These are phyloP conservation scores for Rosa lucieae DNA, from an alignment of 306 rosid species.

Conservation along the genomic window DNA sequence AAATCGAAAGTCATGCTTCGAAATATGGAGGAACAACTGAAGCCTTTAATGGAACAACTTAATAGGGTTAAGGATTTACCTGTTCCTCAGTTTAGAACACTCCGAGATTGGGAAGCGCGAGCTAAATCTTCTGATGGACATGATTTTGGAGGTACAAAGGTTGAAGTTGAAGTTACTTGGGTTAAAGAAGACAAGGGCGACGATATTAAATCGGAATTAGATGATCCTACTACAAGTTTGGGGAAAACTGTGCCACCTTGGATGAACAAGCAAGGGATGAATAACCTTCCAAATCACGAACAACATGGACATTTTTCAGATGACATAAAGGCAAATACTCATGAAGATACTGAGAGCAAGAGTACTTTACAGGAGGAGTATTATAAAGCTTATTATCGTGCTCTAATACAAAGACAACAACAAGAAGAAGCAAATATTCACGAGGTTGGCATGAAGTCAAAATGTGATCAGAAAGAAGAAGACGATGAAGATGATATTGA, in stretches of 20 bases:
- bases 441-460: slow-evolving; percentile 70
- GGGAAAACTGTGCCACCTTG: slow-evolving; percentile 85
- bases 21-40: slow-evolving; percentile 85
- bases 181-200: slow-evolving; percentile 56
- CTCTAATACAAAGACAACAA: slow-evolving; percentile 63
- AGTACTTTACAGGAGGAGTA: slow-evolving; percentile 65
- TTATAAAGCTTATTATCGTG: slow-evolving; percentile 82
- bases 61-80: slow-evolving; percentile 81
- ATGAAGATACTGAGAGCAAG: slow-evolving; percentile 41
- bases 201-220: slow-evolving; percentile 57
- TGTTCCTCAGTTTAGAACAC: slow-evolving; percentile 82
- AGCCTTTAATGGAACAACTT: slow-evolving; percentile 87
- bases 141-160: slow-evolving; percentile 88
- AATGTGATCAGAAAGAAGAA: slow-evolving; percentile 36
- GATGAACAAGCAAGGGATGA: slow-evolving; percentile 93
- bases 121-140: slow-evolving; percentile 67
- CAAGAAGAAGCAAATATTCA: slow-evolving; percentile 63
- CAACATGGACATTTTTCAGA: slow-evolving; percentile 71
- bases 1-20: slow-evolving; percentile 83
- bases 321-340: slow-evolving; percentile 54
- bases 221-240: slow-evolving; percentile 25
- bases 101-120: slow-evolving; percentile 95
- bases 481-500: slow-evolving; percentile 50
- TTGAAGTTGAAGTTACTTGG: slow-evolving; percentile 72
- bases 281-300: slow-evolving; percentile 58